These are phyloP conservation scores for Pseudotsuga menziesii DNA, from an alignment of 75 land plant genomes.

Conservation along the genomic window DNA sequence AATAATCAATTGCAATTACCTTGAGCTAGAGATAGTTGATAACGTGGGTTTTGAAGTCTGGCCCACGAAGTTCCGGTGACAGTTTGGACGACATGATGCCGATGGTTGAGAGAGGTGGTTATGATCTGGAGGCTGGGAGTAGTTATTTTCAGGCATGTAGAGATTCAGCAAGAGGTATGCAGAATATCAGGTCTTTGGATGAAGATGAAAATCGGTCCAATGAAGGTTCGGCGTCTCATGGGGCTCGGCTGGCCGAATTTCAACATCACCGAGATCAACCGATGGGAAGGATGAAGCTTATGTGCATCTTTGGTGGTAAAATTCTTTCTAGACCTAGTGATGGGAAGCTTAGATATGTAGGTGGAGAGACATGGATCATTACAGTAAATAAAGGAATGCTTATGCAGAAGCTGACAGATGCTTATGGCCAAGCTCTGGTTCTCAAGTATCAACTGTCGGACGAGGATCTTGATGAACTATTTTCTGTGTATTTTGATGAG, in stretches of 20 bases:
- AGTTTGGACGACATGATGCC: too few relatives aligned
- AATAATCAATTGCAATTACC: too few relatives aligned
- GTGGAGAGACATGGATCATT: slow-evolving; percentile 74
- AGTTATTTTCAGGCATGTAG: too few relatives aligned
- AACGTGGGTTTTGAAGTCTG: too few relatives aligned
- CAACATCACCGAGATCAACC: neutral
- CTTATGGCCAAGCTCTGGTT: slow-evolving; percentile 33
- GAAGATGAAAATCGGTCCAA: neutral
- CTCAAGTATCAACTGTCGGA: slow-evolving; percentile 75
- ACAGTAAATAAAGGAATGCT: slow-evolving; percentile 44
- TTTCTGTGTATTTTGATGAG: too few relatives aligned
- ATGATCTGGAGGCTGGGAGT: too few relatives aligned
- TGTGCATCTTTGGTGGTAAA: slow-evolving; percentile 83
- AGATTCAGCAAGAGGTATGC: too few relatives aligned
- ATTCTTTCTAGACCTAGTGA: slow-evolving; percentile 26
- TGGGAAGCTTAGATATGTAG: slow-evolving; percentile 88
- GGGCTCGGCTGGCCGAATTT: neutral
- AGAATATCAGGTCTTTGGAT: neutral
- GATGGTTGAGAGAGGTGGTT: too few relatives aligned
- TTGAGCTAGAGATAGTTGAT: too few relatives aligned
- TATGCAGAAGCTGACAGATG: slow-evolving; percentile 53
- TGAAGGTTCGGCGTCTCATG: neutral
- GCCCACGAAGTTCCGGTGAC: too few relatives aligned
- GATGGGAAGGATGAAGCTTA: slow-evolving; percentile 45
- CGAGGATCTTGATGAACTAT: slow-evolving; percentile 88